These are phyloP conservation scores for Zoysia pacifica DNA, from an alignment of 176 grass and related monocot species.

Conservation along the genomic window DNA sequence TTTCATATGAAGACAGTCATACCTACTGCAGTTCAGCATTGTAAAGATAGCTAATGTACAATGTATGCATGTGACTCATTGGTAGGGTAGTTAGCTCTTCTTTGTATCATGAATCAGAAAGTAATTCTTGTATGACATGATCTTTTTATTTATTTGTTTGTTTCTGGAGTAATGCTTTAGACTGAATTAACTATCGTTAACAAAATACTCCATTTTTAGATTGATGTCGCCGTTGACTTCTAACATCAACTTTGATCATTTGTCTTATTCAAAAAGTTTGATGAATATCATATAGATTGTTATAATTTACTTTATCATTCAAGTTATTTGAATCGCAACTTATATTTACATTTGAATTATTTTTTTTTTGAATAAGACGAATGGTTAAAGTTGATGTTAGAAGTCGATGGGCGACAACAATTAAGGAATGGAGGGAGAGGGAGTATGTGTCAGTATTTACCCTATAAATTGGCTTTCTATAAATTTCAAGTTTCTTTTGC, in stretches of 20 bases:
- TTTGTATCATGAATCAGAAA: constrained; percentile 54
- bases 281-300: too few relatives aligned
- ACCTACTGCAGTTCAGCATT: constrained; percentile 47
- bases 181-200: constrained; percentile 35
- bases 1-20: constrained; percentile 71
- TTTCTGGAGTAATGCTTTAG: constrained; percentile 35
- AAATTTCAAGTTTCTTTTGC: constrained; percentile 21
- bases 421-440: too few relatives aligned
- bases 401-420: too few relatives aligned
- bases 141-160: constrained; percentile 11
- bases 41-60: constrained; percentile 67
- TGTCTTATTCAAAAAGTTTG: too few relatives aligned
- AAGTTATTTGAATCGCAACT: too few relatives aligned
- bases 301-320: too few relatives aligned
- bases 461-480: constrained; percentile 12
- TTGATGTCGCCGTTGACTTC: too few relatives aligned
- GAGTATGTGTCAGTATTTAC: not conserved
- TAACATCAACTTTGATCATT: too few relatives aligned
- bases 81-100: constrained; percentile 51
- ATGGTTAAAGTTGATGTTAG: too few relatives aligned
- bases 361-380: too few relatives aligned
- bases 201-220: not conserved
- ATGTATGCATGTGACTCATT: constrained; percentile 50
- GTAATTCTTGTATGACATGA: constrained; percentile 46
- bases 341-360: too few relatives aligned